Conservation (phyloP, 352 stramenopile species). For the Globisporangium iwayamae region DNA sequence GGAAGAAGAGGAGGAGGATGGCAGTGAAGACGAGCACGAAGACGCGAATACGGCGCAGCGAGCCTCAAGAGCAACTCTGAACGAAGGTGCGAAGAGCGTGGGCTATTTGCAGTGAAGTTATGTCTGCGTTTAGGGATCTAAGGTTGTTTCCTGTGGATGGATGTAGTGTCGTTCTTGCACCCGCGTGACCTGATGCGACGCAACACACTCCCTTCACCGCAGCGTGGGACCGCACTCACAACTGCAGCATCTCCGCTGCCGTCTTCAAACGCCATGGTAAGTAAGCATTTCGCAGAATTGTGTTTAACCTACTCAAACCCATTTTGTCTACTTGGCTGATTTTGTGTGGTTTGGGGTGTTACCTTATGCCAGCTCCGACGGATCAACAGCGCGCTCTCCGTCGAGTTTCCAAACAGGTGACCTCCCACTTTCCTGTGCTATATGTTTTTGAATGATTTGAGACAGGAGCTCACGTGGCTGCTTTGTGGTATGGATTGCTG, state of each 20-base stretch:
- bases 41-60: conserved; percentile 3
- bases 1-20: conserved; percentile 20
- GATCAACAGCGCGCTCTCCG: conserved; percentile 53
- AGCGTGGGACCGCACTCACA: conserved; percentile 4
- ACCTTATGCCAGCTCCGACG: conserved; percentile 36
- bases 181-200: conserved; percentile 42
- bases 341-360: background rate
- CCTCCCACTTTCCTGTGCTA: background rate
- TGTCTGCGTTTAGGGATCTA: background rate
- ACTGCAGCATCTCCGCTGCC: conserved; percentile 23
- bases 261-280: conserved; percentile 63
- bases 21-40: conserved; percentile 13
- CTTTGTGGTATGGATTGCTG: background rate
- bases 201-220: conserved; percentile 36
- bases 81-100: conserved; percentile 17
- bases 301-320: background rate
- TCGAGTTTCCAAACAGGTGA: conserved; percentile 26
- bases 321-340: background rate
- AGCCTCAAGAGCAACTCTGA: conserved; percentile 14
- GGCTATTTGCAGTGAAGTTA: background rate
- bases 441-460: background rate
- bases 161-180: conserved; percentile 22
- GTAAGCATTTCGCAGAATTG: background rate
- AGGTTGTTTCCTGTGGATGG: background rate
- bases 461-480: background rate